These are phyloP conservation scores for Ustulina deusta DNA, from an alignment of 2,329 filamentous ascomycete species.

Conservation along the genomic window DNA sequence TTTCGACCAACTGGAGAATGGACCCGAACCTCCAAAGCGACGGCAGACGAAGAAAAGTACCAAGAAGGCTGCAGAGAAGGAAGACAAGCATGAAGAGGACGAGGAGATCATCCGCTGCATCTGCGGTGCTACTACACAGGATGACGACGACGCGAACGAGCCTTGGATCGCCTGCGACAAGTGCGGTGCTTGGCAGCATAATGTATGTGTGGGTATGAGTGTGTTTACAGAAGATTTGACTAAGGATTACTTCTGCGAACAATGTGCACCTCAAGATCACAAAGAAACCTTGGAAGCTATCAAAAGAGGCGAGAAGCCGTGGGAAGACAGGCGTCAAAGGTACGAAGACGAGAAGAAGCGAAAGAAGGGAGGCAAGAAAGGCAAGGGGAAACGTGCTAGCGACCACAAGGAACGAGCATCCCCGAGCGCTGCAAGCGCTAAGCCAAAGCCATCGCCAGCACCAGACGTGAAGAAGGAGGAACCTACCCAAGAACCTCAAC, in stretches of 20 bases:
- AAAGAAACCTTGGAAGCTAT: conserved; percentile 83
- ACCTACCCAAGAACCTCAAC: conserved; percentile 53
- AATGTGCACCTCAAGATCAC: conserved; percentile 87
- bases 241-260: conserved; percentile 91
- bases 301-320: conserved; percentile 83
- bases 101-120: conserved; percentile 91
- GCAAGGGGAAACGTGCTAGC: conserved; percentile 73
- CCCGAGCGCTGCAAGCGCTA: conserved; percentile 55
- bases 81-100: conserved; percentile 69
- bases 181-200: conserved; percentile 96
- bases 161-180: conserved; percentile 97
- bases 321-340: conserved; percentile 76
- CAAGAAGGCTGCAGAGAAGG: conserved; percentile 67
- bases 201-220: conserved; percentile 90
- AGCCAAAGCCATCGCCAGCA: conserved; percentile 54
- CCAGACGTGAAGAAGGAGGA: conserved; percentile 56
- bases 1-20: conserved; percentile 78
- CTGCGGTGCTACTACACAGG: conserved; percentile 87
- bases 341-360: conserved; percentile 73
- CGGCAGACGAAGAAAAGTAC: conserved; percentile 58
- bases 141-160: conserved; percentile 83
- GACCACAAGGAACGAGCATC: conserved; percentile 68
- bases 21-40: conserved; percentile 65
- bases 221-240: conserved; percentile 82
- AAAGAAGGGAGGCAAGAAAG: conserved; percentile 72